These are phyloP conservation scores for Hypoxylon sp. DNA, from an alignment of 2,329 filamentous ascomycete genomes.

Conservation along the genomic window DNA sequence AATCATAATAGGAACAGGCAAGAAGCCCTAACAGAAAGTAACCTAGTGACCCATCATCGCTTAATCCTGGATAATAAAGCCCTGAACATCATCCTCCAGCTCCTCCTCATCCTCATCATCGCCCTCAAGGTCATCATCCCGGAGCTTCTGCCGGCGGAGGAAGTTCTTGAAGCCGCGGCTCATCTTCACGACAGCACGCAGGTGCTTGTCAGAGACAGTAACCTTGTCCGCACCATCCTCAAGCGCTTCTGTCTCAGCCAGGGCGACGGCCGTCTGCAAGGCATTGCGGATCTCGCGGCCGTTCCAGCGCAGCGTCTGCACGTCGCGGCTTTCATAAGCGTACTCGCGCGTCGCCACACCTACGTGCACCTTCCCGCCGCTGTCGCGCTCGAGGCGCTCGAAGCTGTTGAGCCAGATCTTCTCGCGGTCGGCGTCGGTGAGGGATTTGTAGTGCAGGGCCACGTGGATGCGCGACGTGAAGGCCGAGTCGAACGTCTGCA, in stretches of 20 bases:
- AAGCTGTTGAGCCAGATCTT: slow-evolving; percentile 64
- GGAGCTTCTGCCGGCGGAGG: slow-evolving; percentile 36
- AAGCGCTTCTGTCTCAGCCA: slow-evolving; percentile 51
- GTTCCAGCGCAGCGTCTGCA: slow-evolving; percentile 58
- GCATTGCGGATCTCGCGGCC: slow-evolving; percentile 57
- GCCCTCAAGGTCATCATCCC: slow-evolving; percentile 6
- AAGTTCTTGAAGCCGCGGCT: slow-evolving; percentile 58
- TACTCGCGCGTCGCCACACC: slow-evolving; percentile 58
- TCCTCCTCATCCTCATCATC: slow-evolving; percentile 12
- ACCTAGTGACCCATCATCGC: neutral
- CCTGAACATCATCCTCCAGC: slow-evolving; percentile 8
- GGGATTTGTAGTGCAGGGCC: slow-evolving; percentile 62
- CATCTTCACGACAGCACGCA: slow-evolving; percentile 58
- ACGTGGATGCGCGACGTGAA: slow-evolving; percentile 66
- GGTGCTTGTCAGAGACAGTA: slow-evolving; percentile 54
- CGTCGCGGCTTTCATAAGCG: slow-evolving; percentile 56
- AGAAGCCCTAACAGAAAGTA: neutral
- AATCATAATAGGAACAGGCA: neutral
- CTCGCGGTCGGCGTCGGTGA: slow-evolving; percentile 60
- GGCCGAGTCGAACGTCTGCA: slow-evolving; percentile 63
- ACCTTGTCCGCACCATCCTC: slow-evolving; percentile 51
- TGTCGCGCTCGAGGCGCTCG: slow-evolving; percentile 62
- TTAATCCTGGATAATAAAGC: slow-evolving; percentile 2
- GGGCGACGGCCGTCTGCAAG: slow-evolving; percentile 51
- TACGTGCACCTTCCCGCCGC: slow-evolving; percentile 57